Evolutionary conservation across 768 basidiomycete genomes (phyloP).

Genomic region (Calvatia gigantea): DNA sequence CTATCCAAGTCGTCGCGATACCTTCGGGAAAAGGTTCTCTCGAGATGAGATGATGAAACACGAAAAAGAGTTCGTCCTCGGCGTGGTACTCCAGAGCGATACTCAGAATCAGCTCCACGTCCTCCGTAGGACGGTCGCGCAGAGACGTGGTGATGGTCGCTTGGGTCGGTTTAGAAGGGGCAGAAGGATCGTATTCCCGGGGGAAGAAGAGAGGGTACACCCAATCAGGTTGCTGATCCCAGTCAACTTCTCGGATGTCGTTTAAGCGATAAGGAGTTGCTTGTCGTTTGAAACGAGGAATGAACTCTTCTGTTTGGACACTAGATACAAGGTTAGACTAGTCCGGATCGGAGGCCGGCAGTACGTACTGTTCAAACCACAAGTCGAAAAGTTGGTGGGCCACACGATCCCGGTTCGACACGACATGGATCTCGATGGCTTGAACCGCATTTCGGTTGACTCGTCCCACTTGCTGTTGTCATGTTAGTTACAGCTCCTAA

Average conservation of each 20-base stretch:
- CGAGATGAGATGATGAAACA: constrained; percentile 39
- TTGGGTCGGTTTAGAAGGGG: constrained; percentile 19
- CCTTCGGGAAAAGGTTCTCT: constrained; percentile 24
- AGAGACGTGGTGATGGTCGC: constrained; percentile 25
- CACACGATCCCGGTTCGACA: constrained; percentile 63
- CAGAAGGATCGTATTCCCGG: constrained; percentile 1
- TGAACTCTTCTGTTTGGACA: constrained; percentile 42
- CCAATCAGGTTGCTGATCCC: constrained; percentile 24
- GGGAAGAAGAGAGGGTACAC: constrained; percentile 18
- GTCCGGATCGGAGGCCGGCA: background rate
- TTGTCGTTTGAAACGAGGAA: constrained; percentile 45
- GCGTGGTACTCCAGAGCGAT: constrained; percentile 48
- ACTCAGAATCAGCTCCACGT: constrained; percentile 33
- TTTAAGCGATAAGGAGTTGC: constrained; percentile 38
- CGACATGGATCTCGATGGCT: constrained; percentile 62
- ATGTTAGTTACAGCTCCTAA: background rate
- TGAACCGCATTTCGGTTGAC: constrained; percentile 48
- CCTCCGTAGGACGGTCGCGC: constrained; percentile 18
- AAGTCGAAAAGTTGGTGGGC: constrained; percentile 67
- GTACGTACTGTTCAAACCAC: constrained; percentile 61
- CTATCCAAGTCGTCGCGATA: constrained; percentile 39
- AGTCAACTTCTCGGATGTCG: constrained; percentile 36
- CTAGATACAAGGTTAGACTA: constrained; percentile 21
- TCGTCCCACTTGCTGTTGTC: constrained; percentile 54
- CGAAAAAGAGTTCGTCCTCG: constrained; percentile 50